Base-by-base conservation (phyloP, 1,284 basidiomycete genomes). In the Ceratobasidium sp. region DNA sequence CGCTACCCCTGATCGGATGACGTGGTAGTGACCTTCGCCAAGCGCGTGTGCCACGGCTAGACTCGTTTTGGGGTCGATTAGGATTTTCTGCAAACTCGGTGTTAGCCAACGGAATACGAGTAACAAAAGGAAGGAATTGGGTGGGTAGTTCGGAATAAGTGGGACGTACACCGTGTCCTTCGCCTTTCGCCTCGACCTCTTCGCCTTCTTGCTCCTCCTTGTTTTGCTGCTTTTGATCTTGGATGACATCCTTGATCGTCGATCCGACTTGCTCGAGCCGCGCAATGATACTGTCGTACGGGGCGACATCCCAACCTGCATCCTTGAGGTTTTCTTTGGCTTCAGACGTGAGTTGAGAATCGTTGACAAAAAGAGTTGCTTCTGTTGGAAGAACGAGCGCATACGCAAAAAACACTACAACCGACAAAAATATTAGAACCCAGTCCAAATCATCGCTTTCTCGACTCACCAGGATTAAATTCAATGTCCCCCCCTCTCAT, bases 401-500 rank as follows among this genome's bases (percentile, higher is more conserved):
- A 82, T 97, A 98, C 0, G 94, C 91, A 82, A 98, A 98, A 86
- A 99, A 99, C 29, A 99, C 97, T 91, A 82, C 5, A 57, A 8
- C 22, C 34, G 37, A 46, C 43, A 57, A 15, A 19, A 17, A 17
- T 19, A 29, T 40, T 15, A 25, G 6, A 13, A 17, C 46, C 15
- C 34, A 32, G 73, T 59, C 25, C 70, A 17, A 66, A 40, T 1
- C 19, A 19, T 25, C 44, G 54, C n/a, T 22, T 32, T 62, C 22
- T 15, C 32, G 9, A 79, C 85, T 25, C 74, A 89, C 89, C 87
- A 79, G 96, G 96, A 82, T 98, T 99, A 85, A 90, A 99, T 51
- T 92, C 92, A 78, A 99, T 97, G 83, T 99, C 97, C 1, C 91
- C 90, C 0, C 97, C 96, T 77, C 97, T 91, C 57, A 99, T 86